A percentile compares a stretch with the other conserved stretches of the same genome.
phyloP scores from a whole-genome alignment of 768 basidiomycete species.

The Trametes cingulata region DNA sequence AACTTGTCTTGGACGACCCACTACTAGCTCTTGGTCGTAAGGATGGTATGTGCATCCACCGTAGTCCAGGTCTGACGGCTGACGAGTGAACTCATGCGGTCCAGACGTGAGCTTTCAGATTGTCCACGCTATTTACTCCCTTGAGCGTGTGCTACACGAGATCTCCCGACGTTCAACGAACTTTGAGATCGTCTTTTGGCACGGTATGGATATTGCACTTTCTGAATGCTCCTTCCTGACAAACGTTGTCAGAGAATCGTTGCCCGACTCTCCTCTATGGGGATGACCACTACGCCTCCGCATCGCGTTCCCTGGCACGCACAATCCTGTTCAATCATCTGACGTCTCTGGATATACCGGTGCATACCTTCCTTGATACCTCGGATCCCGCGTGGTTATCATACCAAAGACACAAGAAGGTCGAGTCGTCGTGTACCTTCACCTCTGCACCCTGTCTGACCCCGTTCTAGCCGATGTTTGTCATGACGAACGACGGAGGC shows the following conservation, averaged over 20 bases:
- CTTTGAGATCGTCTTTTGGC: conserved; percentile 68
- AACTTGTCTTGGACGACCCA: conserved; percentile 58
- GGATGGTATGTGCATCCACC: conserved; percentile 35
- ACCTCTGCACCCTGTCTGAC: conserved; percentile 3
- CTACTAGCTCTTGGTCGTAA: conserved; percentile 56
- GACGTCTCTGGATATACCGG: conserved; percentile 38
- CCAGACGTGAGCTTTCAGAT: conserved; percentile 61
- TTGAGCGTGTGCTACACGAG: conserved; percentile 54
- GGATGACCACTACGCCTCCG: conserved; percentile 34
- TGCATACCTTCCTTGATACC: conserved; percentile 48
- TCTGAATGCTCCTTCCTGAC: background rate
- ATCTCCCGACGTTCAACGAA: conserved; percentile 50
- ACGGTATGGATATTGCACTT: conserved; percentile 36
- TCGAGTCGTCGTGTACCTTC: conserved; percentile 20
- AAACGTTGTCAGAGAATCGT: conserved; percentile 39
- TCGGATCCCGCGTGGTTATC: conserved; percentile 50
- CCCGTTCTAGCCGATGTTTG: conserved; percentile 61
- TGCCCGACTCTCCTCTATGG: conserved; percentile 46
- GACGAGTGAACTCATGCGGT: background rate
- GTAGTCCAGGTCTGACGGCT: background rate
- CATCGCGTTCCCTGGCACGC: conserved; percentile 56
- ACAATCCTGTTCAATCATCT: conserved; percentile 53
- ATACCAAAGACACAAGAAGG: conserved; percentile 45
- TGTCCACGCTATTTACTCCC: conserved; percentile 54
- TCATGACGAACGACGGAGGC: conserved; percentile 58